Evolutionary conservation across 2,329 filamentous ascomycete species (phyloP).

Genomic region (Mariannaea elegans): DNA sequence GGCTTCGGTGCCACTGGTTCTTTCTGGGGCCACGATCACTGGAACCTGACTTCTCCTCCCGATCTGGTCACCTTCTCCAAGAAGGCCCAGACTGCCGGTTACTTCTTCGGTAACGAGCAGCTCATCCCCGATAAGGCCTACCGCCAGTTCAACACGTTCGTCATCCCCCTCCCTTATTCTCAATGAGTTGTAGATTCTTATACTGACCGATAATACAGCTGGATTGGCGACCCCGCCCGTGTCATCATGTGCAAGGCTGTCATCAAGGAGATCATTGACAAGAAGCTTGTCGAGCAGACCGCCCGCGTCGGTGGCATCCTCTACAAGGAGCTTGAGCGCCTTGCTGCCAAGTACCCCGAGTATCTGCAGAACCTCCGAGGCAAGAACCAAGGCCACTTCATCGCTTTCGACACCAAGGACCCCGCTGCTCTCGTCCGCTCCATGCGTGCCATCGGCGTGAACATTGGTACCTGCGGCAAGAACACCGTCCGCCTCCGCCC

Average conservation of each 20-base stretch:
- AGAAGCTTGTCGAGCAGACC: constrained; percentile 73
- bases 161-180: not conserved
- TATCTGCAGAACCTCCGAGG: constrained; percentile 79
- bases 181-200: not conserved
- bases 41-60: constrained; percentile 75
- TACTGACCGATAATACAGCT: constrained; percentile 45
- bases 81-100: constrained; percentile 86
- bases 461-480: constrained; percentile 79
- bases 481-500: constrained; percentile 76
- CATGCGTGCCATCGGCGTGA: constrained; percentile 77
- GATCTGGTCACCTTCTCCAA: constrained; percentile 92
- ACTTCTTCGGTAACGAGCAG: constrained; percentile 80
- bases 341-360: constrained; percentile 72
- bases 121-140: constrained; percentile 83
- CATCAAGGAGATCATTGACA: constrained; percentile 75
- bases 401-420: constrained; percentile 79
- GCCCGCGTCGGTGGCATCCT: constrained; percentile 74
- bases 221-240: constrained; percentile 84
- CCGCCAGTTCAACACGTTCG: constrained; percentile 80
- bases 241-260: constrained; percentile 82
- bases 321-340: constrained; percentile 68
- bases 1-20: constrained; percentile 84
- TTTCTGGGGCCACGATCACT: constrained; percentile 90
- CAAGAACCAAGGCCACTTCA: constrained; percentile 77
- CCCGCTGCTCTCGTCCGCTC: constrained; percentile 74